phyloP scores from a whole-genome alignment of 768 basidiomycete species.

The Vishniacozyma victoriae region DNA sequence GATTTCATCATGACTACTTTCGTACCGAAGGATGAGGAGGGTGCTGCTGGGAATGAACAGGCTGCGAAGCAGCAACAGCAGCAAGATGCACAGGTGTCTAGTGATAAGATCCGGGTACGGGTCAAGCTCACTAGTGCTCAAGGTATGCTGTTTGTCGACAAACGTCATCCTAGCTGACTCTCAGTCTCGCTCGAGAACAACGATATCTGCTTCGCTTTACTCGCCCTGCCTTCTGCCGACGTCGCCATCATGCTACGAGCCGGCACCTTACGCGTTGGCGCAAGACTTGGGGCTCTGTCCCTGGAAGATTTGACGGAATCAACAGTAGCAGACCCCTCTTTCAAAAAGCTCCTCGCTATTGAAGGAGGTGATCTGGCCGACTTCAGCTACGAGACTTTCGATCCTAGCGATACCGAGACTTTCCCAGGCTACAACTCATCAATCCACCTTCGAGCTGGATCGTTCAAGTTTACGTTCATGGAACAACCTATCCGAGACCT shows the following conservation, averaged over 20 bases:
- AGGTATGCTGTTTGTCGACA: conserved; percentile 52
- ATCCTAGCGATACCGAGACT: conserved; percentile 59
- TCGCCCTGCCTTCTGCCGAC: conserved; percentile 83
- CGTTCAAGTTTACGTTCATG: conserved; percentile 80
- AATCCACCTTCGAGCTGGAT: conserved; percentile 75
- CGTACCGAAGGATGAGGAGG: conserved; percentile 53
- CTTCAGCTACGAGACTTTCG: conserved; percentile 87
- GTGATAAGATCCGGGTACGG: conserved; percentile 68
- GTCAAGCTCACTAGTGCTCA: conserved; percentile 78
- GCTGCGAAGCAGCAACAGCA: not conserved
- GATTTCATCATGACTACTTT: conserved; percentile 98
- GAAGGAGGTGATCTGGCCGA: conserved; percentile 91
- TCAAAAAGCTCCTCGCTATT: conserved; percentile 82
- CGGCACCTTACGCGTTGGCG: conserved; percentile 69
- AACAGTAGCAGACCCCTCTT: conserved; percentile 57
- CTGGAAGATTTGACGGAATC: conserved; percentile 57
- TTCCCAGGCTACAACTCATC: conserved; percentile 78
- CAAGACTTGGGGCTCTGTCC: conserved; percentile 74
- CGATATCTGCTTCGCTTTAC: conserved; percentile 65
- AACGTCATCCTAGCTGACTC: conserved; percentile 1
- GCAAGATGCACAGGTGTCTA: conserved; percentile 6
- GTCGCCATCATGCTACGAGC: conserved; percentile 68
- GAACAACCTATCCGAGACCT: conserved; percentile 86
- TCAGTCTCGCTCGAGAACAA: conserved; percentile 74
- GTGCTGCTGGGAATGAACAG: conserved; percentile 1